These are phyloP conservation scores for Biscogniauxia sp. DNA, from an alignment of 2,329 filamentous ascomycete genomes.

Conservation along the genomic window DNA sequence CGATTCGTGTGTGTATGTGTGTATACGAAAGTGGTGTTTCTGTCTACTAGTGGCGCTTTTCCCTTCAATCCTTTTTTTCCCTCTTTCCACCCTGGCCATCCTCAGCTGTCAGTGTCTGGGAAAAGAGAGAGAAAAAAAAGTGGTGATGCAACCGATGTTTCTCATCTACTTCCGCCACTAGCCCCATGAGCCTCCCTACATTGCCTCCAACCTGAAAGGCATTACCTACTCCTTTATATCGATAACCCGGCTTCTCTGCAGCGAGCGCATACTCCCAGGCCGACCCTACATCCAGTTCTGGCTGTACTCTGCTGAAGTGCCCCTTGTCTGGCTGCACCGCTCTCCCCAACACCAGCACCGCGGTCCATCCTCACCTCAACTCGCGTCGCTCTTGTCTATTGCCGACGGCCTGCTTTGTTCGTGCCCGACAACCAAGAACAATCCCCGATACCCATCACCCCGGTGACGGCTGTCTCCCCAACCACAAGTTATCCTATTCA, in stretches of 20 bases:
- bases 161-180: background rate
- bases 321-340: background rate
- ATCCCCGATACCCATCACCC: background rate
- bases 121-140: slow-evolving; percentile 1
- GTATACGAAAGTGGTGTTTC: slow-evolving; percentile 27
- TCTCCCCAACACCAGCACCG: background rate
- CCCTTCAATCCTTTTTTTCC: slow-evolving; percentile 8
- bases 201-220: slow-evolving; percentile 19
- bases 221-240: slow-evolving; percentile 25
- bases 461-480: slow-evolving; percentile 1
- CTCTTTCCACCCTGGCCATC: slow-evolving; percentile 2
- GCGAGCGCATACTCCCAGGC: background rate
- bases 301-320: slow-evolving; percentile 2
- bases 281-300: slow-evolving; percentile 6
- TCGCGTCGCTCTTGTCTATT: background rate
- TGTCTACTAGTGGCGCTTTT: slow-evolving; percentile 19
- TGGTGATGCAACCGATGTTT: slow-evolving; percentile 11
- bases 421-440: background rate
- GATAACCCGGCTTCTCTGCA: slow-evolving; percentile 14
- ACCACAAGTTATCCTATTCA: slow-evolving; percentile 1
- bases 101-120: background rate
- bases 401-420: background rate
- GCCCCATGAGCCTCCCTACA: slow-evolving; percentile 12
- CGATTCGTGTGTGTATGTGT: slow-evolving; percentile 27
- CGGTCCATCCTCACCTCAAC: background rate